Evolutionary conservation across 2,329 filamentous ascomycete genomes (phyloP).

Genomic region (Sclerotinia subarctica): DNA sequence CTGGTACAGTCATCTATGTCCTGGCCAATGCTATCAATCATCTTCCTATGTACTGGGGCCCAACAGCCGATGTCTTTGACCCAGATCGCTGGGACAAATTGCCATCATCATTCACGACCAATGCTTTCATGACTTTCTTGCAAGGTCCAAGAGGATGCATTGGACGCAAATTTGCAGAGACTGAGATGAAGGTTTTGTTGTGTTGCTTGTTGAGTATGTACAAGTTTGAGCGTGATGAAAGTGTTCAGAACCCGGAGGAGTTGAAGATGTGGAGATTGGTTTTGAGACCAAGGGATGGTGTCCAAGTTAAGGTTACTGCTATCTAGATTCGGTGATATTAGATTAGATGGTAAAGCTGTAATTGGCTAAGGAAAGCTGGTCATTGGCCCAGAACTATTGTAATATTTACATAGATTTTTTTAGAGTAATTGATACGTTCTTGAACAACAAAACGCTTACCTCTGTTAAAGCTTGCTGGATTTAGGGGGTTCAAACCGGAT

Average conservation of each 20-base stretch:
- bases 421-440: background rate
- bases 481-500: no score
- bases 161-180: conserved; percentile 40
- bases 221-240: conserved; percentile 40
- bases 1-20: conserved; percentile 45
- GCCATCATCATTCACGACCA: conserved; percentile 39
- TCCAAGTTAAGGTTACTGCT: conserved; percentile 13
- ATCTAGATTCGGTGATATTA: conserved; percentile 31
- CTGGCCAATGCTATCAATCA: conserved; percentile 45
- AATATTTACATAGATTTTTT: background rate
- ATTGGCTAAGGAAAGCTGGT: background rate
- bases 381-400: background rate
- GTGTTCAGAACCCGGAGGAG: conserved; percentile 43
- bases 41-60: conserved; percentile 43
- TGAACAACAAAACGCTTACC: no score
- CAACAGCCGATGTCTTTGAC: conserved; percentile 42
- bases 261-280: conserved; percentile 50
- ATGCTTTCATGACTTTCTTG: conserved; percentile 29
- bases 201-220: conserved; percentile 40
- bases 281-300: conserved; percentile 44
- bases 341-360: background rate
- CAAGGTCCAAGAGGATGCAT: conserved; percentile 39
- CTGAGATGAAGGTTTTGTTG: conserved; percentile 39
- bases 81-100: conserved; percentile 45
- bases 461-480: no score